Conservation (phyloP, 169 alveolate species). For the Plasmodium gaboni region DNA sequence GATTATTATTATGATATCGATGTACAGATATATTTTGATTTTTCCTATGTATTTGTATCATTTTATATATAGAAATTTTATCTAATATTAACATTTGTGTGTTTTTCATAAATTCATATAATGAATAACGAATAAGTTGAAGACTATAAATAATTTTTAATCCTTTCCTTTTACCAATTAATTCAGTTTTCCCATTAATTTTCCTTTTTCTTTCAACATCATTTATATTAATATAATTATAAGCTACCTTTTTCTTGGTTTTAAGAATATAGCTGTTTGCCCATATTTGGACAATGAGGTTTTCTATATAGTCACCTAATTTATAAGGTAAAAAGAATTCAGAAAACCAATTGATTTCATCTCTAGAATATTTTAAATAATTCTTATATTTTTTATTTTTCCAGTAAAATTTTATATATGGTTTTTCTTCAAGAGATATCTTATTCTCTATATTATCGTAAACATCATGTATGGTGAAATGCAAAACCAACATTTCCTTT, state of each 20-base stretch:
- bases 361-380: slow-evolving; percentile 31
- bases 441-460: slow-evolving; percentile 8
- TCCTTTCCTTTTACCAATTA: slow-evolving; percentile 59
- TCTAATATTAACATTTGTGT: slow-evolving; percentile 21
- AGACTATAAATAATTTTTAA: slow-evolving; percentile 49
- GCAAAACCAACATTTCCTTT: slow-evolving; percentile 28
- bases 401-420: slow-evolving; percentile 59
- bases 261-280: slow-evolving; percentile 30
- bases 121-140: slow-evolving; percentile 27
- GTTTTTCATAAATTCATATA: slow-evolving; percentile 45
- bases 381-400: slow-evolving; percentile 38
- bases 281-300: slow-evolving; percentile 52
- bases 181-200: slow-evolving; percentile 58
- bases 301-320: slow-evolving; percentile 53
- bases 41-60: slow-evolving; percentile 48
- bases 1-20: neutral
- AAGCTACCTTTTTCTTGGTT: slow-evolving; percentile 35
- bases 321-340: slow-evolving; percentile 51
- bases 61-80: slow-evolving; percentile 60
- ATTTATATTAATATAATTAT: slow-evolving; percentile 63
- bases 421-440: slow-evolving; percentile 32
- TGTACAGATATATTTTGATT: neutral
- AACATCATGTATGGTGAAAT: slow-evolving; percentile 44
- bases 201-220: slow-evolving; percentile 34
- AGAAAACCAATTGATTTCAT: slow-evolving; percentile 49